phyloP scores from a whole-genome alignment of 208 protist genomes.

The Crithidia thermophila region DNA sequence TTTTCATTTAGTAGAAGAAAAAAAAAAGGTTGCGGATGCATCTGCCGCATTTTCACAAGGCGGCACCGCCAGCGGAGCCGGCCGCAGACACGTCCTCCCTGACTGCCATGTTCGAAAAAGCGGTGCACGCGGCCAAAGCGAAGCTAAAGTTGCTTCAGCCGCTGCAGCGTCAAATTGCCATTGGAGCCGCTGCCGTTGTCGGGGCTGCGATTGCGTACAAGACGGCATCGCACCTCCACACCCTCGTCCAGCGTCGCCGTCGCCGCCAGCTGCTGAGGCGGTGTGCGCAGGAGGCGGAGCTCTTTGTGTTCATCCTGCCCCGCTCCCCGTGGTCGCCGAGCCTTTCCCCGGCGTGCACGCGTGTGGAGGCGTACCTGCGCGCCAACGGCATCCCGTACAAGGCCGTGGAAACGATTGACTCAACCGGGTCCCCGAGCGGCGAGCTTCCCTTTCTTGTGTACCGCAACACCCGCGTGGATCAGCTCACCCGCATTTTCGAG shows the following conservation, averaged over 20 bases:
- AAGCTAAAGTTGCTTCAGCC: conserved; percentile 10
- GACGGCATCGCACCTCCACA: conserved; percentile 36
- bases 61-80: not conserved
- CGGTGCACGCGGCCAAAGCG: not conserved
- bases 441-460: conserved; percentile 58
- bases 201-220: conserved; percentile 34
- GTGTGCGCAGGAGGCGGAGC: conserved; percentile 25
- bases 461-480: conserved; percentile 33
- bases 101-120: not conserved
- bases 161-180: conserved; percentile 19
- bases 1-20: too few species aligned
- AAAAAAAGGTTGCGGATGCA: not conserved
- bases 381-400: conserved; percentile 60
- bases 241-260: conserved; percentile 28
- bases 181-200: conserved; percentile 39
- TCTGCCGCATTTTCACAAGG: not conserved
- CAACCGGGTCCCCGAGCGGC: conserved; percentile 34
- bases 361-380: conserved; percentile 62
- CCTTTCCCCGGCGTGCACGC: conserved; percentile 47
- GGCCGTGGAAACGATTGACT: conserved; percentile 40
- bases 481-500: conserved; percentile 38
- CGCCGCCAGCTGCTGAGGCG: conserved; percentile 26
- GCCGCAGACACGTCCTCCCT: not conserved
- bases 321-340: conserved; percentile 53
- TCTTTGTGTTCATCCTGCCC: conserved; percentile 59